Evolutionary conservation across 129 eudicot genomes (phyloP), one percentile per base, ranked within the genome.

Genomic region (Glebionis coronaria): DNA sequence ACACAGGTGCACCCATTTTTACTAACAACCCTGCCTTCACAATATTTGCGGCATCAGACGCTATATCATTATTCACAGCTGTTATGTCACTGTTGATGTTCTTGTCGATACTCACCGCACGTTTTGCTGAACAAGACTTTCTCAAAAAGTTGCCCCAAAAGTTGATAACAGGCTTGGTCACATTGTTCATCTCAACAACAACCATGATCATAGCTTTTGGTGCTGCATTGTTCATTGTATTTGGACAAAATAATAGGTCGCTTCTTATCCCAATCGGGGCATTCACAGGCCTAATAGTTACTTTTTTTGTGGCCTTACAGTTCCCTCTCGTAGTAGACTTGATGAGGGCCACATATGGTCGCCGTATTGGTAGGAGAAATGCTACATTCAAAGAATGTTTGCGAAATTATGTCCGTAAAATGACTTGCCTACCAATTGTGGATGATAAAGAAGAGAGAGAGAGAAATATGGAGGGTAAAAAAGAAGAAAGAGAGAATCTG

Each of bases 51-150:
- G 7, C 60, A 25, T 47, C 68, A 49, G 61, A 71, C 31, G 76
- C 68, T n/a, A 29, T 71, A 20, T 71, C 76, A 12, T 55, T 71
- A 3, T 71, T 71, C 50, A 47, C 76, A 29, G 44, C 68, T 54
- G 44, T 65, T 4, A 71, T 68, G 4, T 71, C 68, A n/a, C 23
- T 71, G 67, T 60, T 60, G 29, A 70, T 70, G 75, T 70, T 70
- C 27, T 58, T 70, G 67, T 70, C 75, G 7, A 45, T 70, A 25
- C 61, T 56, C 12, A 21, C 61, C 15, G n/a, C 35, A 2, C 9
- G 61, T 56, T 53, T n/a, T 8, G 58, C 21, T 53, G 27, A 53
- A 53, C 9, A 27, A 27, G 44, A 57, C 11, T 57, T 57, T 57
- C 44, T 57, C 4, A 1, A 4, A 19, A 57, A 27, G 63, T 13